Evolutionary conservation across 352 stramenopile genomes (phyloP), one percentile per base, ranked within the genome.

Genomic region (Globisporangium recalcitrans): DNA sequence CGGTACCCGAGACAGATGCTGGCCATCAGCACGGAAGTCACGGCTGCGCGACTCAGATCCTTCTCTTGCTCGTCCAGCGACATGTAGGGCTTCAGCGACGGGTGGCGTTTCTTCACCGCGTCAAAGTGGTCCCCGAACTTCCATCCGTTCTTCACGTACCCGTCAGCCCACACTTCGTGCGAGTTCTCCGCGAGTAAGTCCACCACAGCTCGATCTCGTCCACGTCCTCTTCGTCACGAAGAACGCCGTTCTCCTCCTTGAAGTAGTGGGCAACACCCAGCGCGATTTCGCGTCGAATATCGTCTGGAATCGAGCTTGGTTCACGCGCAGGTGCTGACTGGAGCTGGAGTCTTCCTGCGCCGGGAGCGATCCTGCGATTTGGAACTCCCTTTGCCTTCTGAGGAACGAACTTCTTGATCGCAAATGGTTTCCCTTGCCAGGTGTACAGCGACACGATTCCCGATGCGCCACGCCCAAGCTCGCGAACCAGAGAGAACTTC

Each of bases 231-330:
- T 86, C 81, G 48, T 88, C 79, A n/a, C 57, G 52, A 0, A 88
- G 69, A 24, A 65, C 67, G 21, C 77, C 74, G 49, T 79, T 70
- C 22, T 88, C 75, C 24, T 91, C 66, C 31, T 67, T 73, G 62
- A 93, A 93, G 53, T 84, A 90, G 58, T 88, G 81, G 14, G 87
- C 85, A 11, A 93, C 84, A 7, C 87, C 87, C 21, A 96, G 73
- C n/a, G 78, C 82, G 44, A 92, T 87, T 68, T 92, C 80, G 49
- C 78, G 80, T 11, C 80, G 72, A 8, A 90, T 70, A 9, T 89
- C 75, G 13, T 91, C 78, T 5, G 80, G 77, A 22, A 89, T 69
- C 14, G 32, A 36, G 22, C 31, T n/a, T 31, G 44, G 36, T 9
- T 42, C 60, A 27, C 13, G 40, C 4, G 27, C 0, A 3, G 29